These are phyloP conservation scores for Brettanomyces nanus DNA, from an alignment of 805 yeast genomes.

Conservation along the genomic window DNA sequence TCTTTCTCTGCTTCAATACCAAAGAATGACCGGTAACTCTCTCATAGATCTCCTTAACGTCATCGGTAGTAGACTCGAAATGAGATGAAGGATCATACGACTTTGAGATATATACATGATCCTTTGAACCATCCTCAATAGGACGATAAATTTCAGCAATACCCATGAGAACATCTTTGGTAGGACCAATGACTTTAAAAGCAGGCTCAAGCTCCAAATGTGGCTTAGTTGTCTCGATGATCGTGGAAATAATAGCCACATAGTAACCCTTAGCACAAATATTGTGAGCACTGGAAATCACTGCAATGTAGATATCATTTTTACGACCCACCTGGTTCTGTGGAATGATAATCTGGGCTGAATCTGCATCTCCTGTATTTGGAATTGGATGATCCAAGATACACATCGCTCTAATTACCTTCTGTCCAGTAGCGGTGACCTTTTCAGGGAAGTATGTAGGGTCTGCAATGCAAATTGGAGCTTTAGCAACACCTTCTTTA, in stretches of 20 bases:
- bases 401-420: conserved; percentile 80
- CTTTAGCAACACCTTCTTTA: conserved; percentile 85
- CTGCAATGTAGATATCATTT: conserved; percentile 91
- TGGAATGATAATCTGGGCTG: conserved; percentile 90
- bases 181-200: conserved; percentile 76
- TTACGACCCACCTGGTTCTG: conserved; percentile 91
- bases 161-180: conserved; percentile 84
- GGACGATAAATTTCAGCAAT: conserved; percentile 90
- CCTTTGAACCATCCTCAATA: conserved; percentile 67
- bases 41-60: conserved; percentile 87
- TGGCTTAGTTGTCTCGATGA: conserved; percentile 88
- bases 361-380: conserved; percentile 72
- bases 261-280: conserved; percentile 85
- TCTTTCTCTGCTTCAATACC: conserved; percentile 69
- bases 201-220: conserved; percentile 92
- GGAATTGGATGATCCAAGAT: conserved; percentile 86
- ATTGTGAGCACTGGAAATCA: conserved; percentile 80
- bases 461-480: conserved; percentile 92
- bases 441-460: conserved; percentile 93
- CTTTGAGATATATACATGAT: conserved; percentile 73
- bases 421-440: conserved; percentile 59
- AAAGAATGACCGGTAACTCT: conserved; percentile 90
- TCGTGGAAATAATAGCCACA: conserved; percentile 88
- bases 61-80: conserved; percentile 94
- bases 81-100: conserved; percentile 94